Base-by-base conservation (phyloP, 202 grass and related monocot genomes). In the Zizania palustris region DNA sequence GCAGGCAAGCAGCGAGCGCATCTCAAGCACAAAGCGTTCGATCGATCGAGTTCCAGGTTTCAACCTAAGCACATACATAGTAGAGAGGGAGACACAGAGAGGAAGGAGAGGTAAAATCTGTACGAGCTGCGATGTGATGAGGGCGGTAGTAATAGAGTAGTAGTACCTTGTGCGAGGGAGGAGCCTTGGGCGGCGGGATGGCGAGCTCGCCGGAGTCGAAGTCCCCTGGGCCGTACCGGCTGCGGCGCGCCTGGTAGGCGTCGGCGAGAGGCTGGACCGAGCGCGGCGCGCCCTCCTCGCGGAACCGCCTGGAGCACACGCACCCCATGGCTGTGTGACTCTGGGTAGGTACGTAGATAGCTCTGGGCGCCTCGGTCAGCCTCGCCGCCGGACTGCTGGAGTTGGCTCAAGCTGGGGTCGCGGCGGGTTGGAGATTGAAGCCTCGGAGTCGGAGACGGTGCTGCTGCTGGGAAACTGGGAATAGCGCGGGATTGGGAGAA, bases 121-220 rank as follows among this genome's bases (percentile, higher is more conserved):
- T 28, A 28, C 28, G 28, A 28, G 28, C 28, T 28, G 28, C 28
- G 67, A 3, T 42, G 20, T 4, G 8, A 7, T 28, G 43, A 4
- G 7, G 9, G 19, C 0, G 1, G 14, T 2, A 16, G 12, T 0
- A 43, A 0, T 3, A 5, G 15, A 13, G 37, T 7, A 70, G 45
- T 0, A 0, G 18, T 83, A 80, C 82, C 82, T 85, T 88, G 77
- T 78, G 53, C 1, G 83, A 79, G 11, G 36, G 14, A 7, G 9
- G 67, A 15, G 72, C 70, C 74, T 92, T 96, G 57, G 79, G 63
- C 69, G 88, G 88, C 58, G 68, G 39, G 73, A 85, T 77, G 67
- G 85, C 83, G 57, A 93, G 81, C 65, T 97, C 93, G 60, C 90
- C 80, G 45, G 93, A 93, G 67, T 93, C 90, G 67, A 63, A 89